These are phyloP conservation scores for Phoma sp. DNA, from an alignment of 2,329 filamentous ascomycete species.

Conservation along the genomic window DNA sequence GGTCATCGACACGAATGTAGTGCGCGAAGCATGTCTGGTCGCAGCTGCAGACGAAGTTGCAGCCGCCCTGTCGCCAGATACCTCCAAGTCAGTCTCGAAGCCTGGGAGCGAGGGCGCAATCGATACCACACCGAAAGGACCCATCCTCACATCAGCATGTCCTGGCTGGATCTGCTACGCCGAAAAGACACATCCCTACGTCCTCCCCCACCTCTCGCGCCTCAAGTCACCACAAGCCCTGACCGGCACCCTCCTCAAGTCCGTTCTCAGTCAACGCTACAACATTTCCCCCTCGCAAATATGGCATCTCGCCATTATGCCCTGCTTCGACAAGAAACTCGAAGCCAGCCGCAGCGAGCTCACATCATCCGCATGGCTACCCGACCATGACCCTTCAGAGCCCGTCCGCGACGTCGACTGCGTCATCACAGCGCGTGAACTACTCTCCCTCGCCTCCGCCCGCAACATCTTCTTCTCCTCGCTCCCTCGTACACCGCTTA, in stretches of 20 bases:
- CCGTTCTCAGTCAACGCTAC: slow-evolving; percentile 75
- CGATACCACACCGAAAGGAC: slow-evolving; percentile 61
- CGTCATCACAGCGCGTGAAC: slow-evolving; percentile 94
- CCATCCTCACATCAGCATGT: slow-evolving; percentile 86
- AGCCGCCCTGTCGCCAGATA: slow-evolving; percentile 41
- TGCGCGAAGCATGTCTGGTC: slow-evolving; percentile 83
- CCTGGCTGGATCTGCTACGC: slow-evolving; percentile 99
- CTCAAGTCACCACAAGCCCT: slow-evolving; percentile 95
- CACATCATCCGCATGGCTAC: slow-evolving; percentile 77
- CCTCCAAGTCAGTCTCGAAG: slow-evolving; percentile 29
- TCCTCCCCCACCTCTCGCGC: slow-evolving; percentile 87
- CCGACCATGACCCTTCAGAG: slow-evolving; percentile 31
- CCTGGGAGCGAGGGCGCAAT: slow-evolving; percentile 44
- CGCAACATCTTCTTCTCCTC: slow-evolving; percentile 78
- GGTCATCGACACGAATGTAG: slow-evolving; percentile 87
- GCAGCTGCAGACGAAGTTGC: slow-evolving; percentile 58
- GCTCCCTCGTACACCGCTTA: slow-evolving; percentile 67
- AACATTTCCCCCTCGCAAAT: slow-evolving; percentile 79
- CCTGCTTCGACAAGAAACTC: slow-evolving; percentile 98
- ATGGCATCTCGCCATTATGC: slow-evolving; percentile 97
- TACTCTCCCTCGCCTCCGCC: slow-evolving; percentile 86
- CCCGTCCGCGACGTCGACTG: slow-evolving; percentile 88
- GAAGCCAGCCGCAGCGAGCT: slow-evolving; percentile 94
- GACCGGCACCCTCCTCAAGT: slow-evolving; percentile 89
- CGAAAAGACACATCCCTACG: slow-evolving; percentile 95